A percentile compares a stretch with the other conserved stretches of the same genome.
These are phyloP conservation scores for Chaetomium tenue DNA, from an alignment of 495 filamentous ascomycete species.

Conservation along the genomic window DNA sequence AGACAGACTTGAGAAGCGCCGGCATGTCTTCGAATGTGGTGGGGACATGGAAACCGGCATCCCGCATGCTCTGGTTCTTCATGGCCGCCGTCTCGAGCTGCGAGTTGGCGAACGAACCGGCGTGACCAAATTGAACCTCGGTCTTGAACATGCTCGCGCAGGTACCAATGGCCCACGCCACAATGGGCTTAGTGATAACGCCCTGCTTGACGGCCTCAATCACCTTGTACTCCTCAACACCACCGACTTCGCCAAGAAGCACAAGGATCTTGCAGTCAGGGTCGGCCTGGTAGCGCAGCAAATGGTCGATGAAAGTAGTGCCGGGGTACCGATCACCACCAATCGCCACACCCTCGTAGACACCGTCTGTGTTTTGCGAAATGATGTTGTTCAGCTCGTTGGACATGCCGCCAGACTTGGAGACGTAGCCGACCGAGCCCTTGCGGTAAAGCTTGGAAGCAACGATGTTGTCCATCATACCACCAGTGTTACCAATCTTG, in stretches of 20 bases:
- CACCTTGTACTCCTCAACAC: constrained; percentile 99
- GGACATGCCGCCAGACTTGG: constrained; percentile 99
- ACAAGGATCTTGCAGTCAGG: constrained; percentile 96
- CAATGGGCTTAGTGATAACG: constrained; percentile 93
- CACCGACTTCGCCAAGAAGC: constrained; percentile 95
- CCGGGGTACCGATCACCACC: constrained; percentile 98
- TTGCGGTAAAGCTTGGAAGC: constrained; percentile 99
- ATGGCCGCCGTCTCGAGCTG: constrained; percentile 92
- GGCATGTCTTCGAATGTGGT: constrained; percentile 97
- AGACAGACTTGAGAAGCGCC: constrained; percentile 67
- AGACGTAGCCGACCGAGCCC: constrained; percentile 97
- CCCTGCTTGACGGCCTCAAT: constrained; percentile 96
- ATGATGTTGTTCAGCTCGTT: constrained; percentile 99
- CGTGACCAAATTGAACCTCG: constrained; percentile 98
- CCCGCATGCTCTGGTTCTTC: constrained; percentile 96
- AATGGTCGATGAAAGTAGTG: constrained; percentile 98
- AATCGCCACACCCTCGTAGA: constrained; percentile 98
- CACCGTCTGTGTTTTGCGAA: constrained; percentile 90
- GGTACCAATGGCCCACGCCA: constrained; percentile 98
- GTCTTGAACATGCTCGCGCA: constrained; percentile 99
- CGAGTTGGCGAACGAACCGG: constrained; percentile 97
- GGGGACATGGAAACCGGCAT: constrained; percentile 88
- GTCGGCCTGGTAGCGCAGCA: constrained; percentile 91
- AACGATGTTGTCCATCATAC: constrained; percentile 99
- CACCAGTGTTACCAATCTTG: constrained; percentile 99